Evolutionary conservation across 2,329 filamentous ascomycete genomes (phyloP).

Genomic region (Coniella lustricola): DNA sequence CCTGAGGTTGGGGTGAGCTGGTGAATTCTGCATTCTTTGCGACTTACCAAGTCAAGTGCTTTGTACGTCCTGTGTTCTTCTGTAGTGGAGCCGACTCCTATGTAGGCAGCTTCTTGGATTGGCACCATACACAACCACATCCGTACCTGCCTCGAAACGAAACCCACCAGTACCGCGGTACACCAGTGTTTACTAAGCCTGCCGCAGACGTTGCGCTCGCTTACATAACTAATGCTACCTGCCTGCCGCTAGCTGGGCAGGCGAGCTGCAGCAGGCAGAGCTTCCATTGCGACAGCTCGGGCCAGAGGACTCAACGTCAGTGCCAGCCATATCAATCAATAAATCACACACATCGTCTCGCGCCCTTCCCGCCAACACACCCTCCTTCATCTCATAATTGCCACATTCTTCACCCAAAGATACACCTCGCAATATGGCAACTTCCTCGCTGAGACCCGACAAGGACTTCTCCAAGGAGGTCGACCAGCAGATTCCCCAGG

Average conservation of each 20-base stretch:
- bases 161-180: too few relatives aligned
- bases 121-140: too few relatives aligned
- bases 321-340: background rate
- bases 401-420: background rate
- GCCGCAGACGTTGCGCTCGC: too few relatives aligned
- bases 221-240: background rate
- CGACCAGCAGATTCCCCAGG: conserved; percentile 84
- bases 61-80: too few relatives aligned
- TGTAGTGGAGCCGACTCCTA: too few relatives aligned
- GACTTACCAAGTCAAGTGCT: too few relatives aligned
- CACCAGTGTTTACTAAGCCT: too few relatives aligned
- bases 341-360: background rate
- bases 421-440: conserved; percentile 67
- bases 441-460: conserved; percentile 81
- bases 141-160: too few relatives aligned
- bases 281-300: conserved; percentile 16
- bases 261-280: conserved; percentile 14
- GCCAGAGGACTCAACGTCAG: background rate
- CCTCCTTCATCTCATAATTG: too few relatives aligned
- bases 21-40: too few relatives aligned
- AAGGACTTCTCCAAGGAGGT: conserved; percentile 98
- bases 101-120: too few relatives aligned
- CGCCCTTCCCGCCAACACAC: background rate
- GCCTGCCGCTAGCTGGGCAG: conserved; percentile 7
- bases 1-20: too few relatives aligned